These are phyloP conservation scores for Diaporthe citriasiana DNA, from an alignment of 2,329 filamentous ascomycete genomes.

Conservation along the genomic window DNA sequence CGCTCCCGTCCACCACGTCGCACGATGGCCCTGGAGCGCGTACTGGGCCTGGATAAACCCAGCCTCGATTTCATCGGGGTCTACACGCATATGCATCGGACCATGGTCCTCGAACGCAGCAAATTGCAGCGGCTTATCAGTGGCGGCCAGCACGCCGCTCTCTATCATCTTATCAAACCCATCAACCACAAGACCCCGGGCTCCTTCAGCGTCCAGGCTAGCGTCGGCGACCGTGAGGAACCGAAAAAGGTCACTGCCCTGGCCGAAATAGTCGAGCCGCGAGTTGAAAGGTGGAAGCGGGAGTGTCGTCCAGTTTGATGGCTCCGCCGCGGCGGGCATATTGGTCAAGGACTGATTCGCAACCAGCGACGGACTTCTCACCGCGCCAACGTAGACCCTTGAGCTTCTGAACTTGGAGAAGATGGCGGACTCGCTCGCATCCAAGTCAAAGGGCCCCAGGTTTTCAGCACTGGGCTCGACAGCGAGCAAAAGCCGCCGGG, in stretches of 20 bases:
- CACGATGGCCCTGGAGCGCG: slow-evolving; percentile 58
- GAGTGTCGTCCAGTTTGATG: slow-evolving; percentile 1
- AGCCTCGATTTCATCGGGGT: background rate
- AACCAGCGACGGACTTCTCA: slow-evolving; percentile 41
- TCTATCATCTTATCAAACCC: background rate
- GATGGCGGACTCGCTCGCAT: slow-evolving; percentile 48
- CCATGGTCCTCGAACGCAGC: slow-evolving; percentile 9
- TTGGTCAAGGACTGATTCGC: slow-evolving; percentile 45
- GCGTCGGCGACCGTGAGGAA: background rate
- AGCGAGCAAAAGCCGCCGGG: slow-evolving; percentile 54
- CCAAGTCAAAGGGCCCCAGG: slow-evolving; percentile 52
- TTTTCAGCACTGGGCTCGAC: slow-evolving; percentile 53
- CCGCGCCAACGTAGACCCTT: slow-evolving; percentile 51
- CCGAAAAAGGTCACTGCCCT: slow-evolving; percentile 8
- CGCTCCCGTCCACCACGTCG: slow-evolving; percentile 62
- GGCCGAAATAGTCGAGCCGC: slow-evolving; percentile 5
- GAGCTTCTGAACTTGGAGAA: slow-evolving; percentile 53
- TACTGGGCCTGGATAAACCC: slow-evolving; percentile 59
- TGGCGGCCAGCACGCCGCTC: slow-evolving; percentile 9
- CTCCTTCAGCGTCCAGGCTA: background rate
- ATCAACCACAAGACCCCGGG: background rate
- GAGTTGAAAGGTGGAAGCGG: background rate
- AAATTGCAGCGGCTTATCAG: background rate
- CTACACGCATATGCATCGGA: background rate
- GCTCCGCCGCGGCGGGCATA: background rate